phyloP scores from a whole-genome alignment of 768 basidiomycete genomes.

The Podaxis sp. region DNA sequence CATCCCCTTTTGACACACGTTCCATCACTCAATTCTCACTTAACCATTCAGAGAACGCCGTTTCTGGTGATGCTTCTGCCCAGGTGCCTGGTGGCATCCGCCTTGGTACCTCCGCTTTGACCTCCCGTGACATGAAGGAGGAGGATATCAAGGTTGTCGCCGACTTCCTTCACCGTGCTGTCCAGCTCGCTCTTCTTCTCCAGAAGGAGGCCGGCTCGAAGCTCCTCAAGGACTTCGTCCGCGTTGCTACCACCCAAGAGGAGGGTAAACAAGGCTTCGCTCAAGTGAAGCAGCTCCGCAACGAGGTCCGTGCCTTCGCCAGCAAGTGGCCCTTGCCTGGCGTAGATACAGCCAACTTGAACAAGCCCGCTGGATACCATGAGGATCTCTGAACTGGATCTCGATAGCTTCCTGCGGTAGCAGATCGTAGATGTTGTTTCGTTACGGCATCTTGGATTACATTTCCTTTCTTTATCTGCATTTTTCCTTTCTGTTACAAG shows the following conservation, averaged over 20 bases:
- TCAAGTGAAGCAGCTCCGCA: slow-evolving; percentile 67
- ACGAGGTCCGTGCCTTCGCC: slow-evolving; percentile 82
- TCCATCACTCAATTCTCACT: background rate
- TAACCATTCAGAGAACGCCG: slow-evolving; percentile 74
- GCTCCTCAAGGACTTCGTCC: slow-evolving; percentile 93
- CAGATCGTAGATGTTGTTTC: background rate
- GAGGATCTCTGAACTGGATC: slow-evolving; percentile 33
- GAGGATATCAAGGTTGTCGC: slow-evolving; percentile 84
- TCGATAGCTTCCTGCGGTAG: background rate
- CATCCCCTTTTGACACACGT: background rate
- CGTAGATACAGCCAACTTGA: slow-evolving; percentile 45
- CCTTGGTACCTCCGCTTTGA: slow-evolving; percentile 90
- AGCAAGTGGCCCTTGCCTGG: slow-evolving; percentile 92
- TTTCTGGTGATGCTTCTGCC: slow-evolving; percentile 93
- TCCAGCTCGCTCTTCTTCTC: slow-evolving; percentile 83
- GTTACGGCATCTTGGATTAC: background rate
- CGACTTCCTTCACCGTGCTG: slow-evolving; percentile 88
- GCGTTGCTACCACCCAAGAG: slow-evolving; percentile 63
- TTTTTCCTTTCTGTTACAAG: background rate
- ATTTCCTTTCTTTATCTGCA: background rate
- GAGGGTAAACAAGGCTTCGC: slow-evolving; percentile 70
- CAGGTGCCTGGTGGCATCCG: slow-evolving; percentile 97
- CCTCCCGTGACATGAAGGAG: slow-evolving; percentile 91
- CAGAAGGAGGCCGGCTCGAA: slow-evolving; percentile 96
- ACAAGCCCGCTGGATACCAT: slow-evolving; percentile 60